These are phyloP conservation scores for Platanthera zijinensis DNA, from an alignment of 106 monocot genomes.

Conservation along the genomic window DNA sequence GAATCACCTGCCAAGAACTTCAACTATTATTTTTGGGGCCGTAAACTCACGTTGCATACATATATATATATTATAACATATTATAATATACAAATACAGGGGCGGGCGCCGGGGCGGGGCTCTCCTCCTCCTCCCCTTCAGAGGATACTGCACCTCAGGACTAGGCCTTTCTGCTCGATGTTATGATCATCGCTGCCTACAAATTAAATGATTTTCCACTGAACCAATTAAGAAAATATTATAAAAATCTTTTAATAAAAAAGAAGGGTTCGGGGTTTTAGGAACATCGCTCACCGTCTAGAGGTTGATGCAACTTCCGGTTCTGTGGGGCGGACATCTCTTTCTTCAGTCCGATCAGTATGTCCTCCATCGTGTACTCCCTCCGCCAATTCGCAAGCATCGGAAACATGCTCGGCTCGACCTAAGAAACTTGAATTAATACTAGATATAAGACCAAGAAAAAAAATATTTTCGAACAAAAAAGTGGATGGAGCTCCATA, in stretches of 20 bases:
- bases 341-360: constrained; percentile 53
- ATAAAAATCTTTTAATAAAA: not conserved
- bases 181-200: constrained; percentile 60
- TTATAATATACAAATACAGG: not conserved
- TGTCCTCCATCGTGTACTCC: constrained; percentile 75
- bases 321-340: constrained; percentile 75
- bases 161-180: constrained; percentile 53
- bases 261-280: not conserved
- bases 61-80: no score
- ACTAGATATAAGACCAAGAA: not conserved
- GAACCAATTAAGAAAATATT: not conserved
- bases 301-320: constrained; percentile 49
- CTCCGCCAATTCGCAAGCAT: constrained; percentile 67
- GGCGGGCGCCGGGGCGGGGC: not conserved
- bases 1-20: no score
- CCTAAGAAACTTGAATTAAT: constrained; percentile 23
- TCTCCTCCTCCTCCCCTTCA: not conserved
- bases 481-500: no score
- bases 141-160: constrained; percentile 55
- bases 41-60: no score
- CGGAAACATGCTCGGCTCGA: constrained; percentile 52
- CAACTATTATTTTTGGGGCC: no score
- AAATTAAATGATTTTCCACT: not conserved
- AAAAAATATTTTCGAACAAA: no score
- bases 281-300: constrained; percentile 33